These are phyloP conservation scores for Grosmannia clavigera DNA, from an alignment of 2,329 filamentous ascomycete species.

Conservation along the genomic window DNA sequence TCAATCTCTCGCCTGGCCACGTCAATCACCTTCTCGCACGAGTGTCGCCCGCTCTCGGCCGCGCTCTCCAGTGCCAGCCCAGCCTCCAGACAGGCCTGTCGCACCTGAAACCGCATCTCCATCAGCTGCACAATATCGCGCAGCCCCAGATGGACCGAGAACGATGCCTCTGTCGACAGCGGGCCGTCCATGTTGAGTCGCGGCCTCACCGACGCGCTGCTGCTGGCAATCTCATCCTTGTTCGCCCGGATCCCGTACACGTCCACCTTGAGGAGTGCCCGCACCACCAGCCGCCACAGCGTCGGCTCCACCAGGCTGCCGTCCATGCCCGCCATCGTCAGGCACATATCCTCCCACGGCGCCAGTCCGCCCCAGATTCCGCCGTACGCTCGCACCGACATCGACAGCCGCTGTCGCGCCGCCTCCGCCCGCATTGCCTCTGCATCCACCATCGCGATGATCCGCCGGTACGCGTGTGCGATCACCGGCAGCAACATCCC, in stretches of 20 bases:
- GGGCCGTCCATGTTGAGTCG: neutral
- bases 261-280: slow-evolving; percentile 42
- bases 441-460: slow-evolving; percentile 42
- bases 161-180: slow-evolving; percentile 6
- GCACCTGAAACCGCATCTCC: slow-evolving; percentile 33
- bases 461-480: slow-evolving; percentile 42
- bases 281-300: slow-evolving; percentile 40
- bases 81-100: slow-evolving; percentile 37
- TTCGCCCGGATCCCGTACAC: slow-evolving; percentile 36
- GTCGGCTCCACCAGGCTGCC: slow-evolving; percentile 35
- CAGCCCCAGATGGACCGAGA: slow-evolving; percentile 32
- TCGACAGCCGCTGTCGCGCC: slow-evolving; percentile 28
- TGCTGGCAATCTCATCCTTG: neutral
- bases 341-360: slow-evolving; percentile 16
- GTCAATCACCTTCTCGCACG: slow-evolving; percentile 39
- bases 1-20: slow-evolving; percentile 42
- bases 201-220: neutral
- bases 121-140: slow-evolving; percentile 41
- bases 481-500: slow-evolving; percentile 44
- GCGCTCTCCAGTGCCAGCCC: slow-evolving; percentile 8
- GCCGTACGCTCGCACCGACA: slow-evolving; percentile 34
- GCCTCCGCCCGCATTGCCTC: slow-evolving; percentile 32
- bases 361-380: slow-evolving; percentile 32
- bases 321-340: slow-evolving; percentile 21
- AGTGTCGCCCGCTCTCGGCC: slow-evolving; percentile 16